Evolutionary conservation across 2,329 filamentous ascomycete species (phyloP), one percentile per base, ranked within the genome.

Genomic region (Boeremia lycopersici): DNA sequence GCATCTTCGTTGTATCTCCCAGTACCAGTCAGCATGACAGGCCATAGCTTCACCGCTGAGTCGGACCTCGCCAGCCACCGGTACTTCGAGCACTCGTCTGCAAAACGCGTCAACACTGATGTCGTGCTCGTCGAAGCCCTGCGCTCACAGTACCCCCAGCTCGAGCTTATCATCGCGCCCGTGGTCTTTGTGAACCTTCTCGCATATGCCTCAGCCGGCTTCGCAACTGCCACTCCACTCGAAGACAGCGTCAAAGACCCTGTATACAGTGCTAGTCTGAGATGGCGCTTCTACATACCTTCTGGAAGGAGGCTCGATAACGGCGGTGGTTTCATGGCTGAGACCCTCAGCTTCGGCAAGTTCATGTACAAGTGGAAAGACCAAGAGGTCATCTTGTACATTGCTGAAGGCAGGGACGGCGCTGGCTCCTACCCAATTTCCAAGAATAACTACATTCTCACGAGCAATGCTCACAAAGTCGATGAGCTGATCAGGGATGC

Each of bases 401-500:
- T 79, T 23, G 75, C 72, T 4, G 72, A 76, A 30, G 76, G 77
- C 8, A 63, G 76, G 40, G 77, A 79, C 57, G 77, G 77, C 15
- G 17, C 35, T 0, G 26, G 29, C 6, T 48, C 60, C 1, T 79
- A 74, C 50, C 76, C 76, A 1, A 19, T 56, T 1, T 34, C 74
- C 23, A 57, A 58, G 12, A 75, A 77, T 51, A 71, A 79, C 56
- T 81, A 80, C 61, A 72, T 81, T 51, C 70, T 81, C 28, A 78
- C 76, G 6, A 60, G 62, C 29, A 64, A 70, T 19, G 39, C 60
- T 31, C 60, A 70, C 52, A 70, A 70, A 56, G 61, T 69, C 35
- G 81, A 88, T 54, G 76, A 78, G 3, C 75, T 89, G 35, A 72
- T 89, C 28, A 74, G 82, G 7, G 81, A 81, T 3, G 84, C 81